A percentile compares a stretch with the other conserved stretches of the same genome.
phyloP scores from a whole-genome alignment of 805 yeast genomes.

The Hanseniaspora occidentalis region DNA sequence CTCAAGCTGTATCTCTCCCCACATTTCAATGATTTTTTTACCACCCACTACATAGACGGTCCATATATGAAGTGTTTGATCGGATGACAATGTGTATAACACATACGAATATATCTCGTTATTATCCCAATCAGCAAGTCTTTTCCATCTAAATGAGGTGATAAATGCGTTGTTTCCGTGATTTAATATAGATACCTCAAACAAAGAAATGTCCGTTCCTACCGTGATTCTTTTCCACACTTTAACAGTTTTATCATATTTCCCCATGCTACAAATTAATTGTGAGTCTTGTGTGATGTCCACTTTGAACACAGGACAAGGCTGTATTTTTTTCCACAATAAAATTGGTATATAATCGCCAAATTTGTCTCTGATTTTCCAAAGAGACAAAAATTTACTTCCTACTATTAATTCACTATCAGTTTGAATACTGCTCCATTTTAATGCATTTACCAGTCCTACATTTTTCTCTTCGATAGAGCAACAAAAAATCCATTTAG shows the following conservation, averaged over 20 bases:
- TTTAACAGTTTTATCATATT: conserved; percentile 55
- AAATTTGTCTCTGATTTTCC: conserved; percentile 35
- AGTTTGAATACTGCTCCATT: conserved; percentile 34
- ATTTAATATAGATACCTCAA: conserved; percentile 56
- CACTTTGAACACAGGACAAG: conserved; percentile 46
- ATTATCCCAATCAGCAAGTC: conserved; percentile 17
- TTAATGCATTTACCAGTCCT: conserved; percentile 30
- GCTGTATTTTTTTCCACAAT: conserved; percentile 35
- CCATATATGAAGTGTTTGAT: conserved; percentile 54
- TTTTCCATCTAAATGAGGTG: conserved; percentile 47
- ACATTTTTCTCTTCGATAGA: conserved; percentile 19
- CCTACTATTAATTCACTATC: conserved; percentile 50
- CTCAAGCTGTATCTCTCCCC: conserved; percentile 36
- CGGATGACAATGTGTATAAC: conserved; percentile 54
- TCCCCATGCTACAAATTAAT: conserved; percentile 51
- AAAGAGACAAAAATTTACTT: conserved; percentile 40
- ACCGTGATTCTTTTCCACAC: conserved; percentile 68
- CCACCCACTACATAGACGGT: conserved; percentile 48
- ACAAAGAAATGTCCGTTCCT: conserved; percentile 48
- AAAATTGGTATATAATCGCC: conserved; percentile 26
- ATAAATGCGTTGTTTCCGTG: conserved; percentile 35
- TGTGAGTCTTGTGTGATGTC: conserved; percentile 56
- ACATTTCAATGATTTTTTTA: conserved; percentile 42
- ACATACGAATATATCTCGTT: conserved; percentile 33
- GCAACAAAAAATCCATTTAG: conserved; percentile 34